These are phyloP conservation scores for Gautieria morchelliformis DNA, from an alignment of 768 basidiomycete species.

Conservation along the genomic window DNA sequence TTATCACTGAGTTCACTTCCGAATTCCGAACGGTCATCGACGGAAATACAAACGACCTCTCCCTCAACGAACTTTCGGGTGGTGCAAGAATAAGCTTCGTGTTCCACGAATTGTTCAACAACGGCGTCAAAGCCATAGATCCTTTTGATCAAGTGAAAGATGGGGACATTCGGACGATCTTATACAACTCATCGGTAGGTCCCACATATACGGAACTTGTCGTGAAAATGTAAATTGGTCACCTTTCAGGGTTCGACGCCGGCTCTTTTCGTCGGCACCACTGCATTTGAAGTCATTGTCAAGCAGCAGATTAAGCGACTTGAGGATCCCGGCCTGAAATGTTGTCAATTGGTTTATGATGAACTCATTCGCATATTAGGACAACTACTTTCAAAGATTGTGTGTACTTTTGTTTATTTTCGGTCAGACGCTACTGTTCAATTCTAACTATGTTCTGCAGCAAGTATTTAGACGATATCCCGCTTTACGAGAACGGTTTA, in stretches of 20 bases:
- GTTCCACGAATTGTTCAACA: slow-evolving; percentile 97
- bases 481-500: slow-evolving; percentile 93
- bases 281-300: slow-evolving; percentile 96
- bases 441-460: slow-evolving; percentile 30
- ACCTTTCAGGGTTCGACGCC: slow-evolving; percentile 81
- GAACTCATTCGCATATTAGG: slow-evolving; percentile 94
- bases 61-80: slow-evolving; percentile 93
- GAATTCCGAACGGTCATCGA: slow-evolving; percentile 97
- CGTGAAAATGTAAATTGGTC: neutral
- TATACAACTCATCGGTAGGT: slow-evolving; percentile 95
- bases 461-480: slow-evolving; percentile 95
- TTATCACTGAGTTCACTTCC: slow-evolving; percentile 95
- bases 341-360: slow-evolving; percentile 93
- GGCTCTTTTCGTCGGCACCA: slow-evolving; percentile 90
- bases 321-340: slow-evolving; percentile 89
- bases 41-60: slow-evolving; percentile 93
- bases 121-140: slow-evolving; percentile 91
- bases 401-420: slow-evolving; percentile 27
- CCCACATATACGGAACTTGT: neutral
- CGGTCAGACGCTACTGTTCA: neutral
- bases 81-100: slow-evolving; percentile 98
- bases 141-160: slow-evolving; percentile 99
- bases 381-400: slow-evolving; percentile 84
- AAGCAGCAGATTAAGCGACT: slow-evolving; percentile 98
- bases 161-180: slow-evolving; percentile 88